Conservation (phyloP, 352 stramenopile species). For the Phytopythium chamaehyphon region DNA sequence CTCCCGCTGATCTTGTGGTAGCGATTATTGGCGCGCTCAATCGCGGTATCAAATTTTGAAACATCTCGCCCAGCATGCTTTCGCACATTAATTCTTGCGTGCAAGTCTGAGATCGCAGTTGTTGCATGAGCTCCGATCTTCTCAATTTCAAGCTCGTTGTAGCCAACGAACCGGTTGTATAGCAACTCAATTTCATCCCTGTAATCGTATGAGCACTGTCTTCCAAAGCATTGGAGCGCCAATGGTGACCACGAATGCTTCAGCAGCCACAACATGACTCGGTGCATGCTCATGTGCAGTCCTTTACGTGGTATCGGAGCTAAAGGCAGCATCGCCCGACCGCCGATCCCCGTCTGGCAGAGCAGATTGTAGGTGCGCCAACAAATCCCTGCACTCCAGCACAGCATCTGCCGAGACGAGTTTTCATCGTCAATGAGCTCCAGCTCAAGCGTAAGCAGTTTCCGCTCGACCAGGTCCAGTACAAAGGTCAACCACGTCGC, state of each 20-base stretch:
- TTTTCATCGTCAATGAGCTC: constrained; percentile 7
- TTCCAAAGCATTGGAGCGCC: neutral
- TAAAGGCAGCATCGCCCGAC: constrained; percentile 4
- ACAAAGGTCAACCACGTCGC: constrained; percentile 12
- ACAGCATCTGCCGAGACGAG: constrained; percentile 2
- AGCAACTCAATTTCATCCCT: constrained; percentile 49
- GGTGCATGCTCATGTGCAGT: constrained; percentile 25
- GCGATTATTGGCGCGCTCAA: neutral
- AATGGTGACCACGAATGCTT: constrained; percentile 11
- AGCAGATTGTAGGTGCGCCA: constrained; percentile 27
- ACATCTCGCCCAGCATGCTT: constrained; percentile 29
- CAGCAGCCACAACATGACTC: constrained; percentile 61
- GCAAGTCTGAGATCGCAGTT: constrained; percentile 61
- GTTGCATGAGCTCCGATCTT: constrained; percentile 9
- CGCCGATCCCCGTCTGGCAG: neutral
- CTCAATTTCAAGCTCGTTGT: constrained; percentile 3
- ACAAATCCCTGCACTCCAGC: constrained; percentile 27
- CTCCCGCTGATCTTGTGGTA: constrained; percentile 1
- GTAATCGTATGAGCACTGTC: constrained; percentile 42
- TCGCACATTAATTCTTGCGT: constrained; percentile 38
- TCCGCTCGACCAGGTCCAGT: constrained; percentile 15
- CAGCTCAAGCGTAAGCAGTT: constrained; percentile 38
- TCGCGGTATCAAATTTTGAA: constrained; percentile 15
- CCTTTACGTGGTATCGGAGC: constrained; percentile 7
- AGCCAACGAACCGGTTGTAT: constrained; percentile 23